phyloP scores from a whole-genome alignment of 768 basidiomycete genomes.

The Amyloporia xantha region DNA sequence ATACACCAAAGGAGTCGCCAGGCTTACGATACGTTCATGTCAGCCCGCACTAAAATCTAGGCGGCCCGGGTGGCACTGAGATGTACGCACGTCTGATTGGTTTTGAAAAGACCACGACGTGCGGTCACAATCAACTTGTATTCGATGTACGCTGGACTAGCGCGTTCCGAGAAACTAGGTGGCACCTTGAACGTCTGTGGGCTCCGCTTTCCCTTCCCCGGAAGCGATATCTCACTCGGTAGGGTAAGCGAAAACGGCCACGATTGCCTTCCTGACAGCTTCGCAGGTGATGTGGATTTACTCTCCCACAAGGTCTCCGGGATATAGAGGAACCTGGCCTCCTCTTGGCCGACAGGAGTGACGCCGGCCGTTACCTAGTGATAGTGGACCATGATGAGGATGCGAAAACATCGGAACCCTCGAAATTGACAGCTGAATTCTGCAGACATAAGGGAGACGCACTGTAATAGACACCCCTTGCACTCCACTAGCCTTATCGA shows the following conservation, averaged over 20 bases:
- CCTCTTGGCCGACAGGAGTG: slow-evolving; percentile 51
- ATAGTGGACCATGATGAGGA: background rate
- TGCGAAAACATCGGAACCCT: background rate
- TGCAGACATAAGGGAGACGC: no score
- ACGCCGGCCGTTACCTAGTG: slow-evolving; percentile 39
- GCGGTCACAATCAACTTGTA: slow-evolving; percentile 47
- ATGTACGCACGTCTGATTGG: slow-evolving; percentile 40
- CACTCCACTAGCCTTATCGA: slow-evolving; percentile 41
- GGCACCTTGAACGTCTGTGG: slow-evolving; percentile 36
- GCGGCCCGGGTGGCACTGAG: background rate
- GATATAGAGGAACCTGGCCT: slow-evolving; percentile 38
- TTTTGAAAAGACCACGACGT: slow-evolving; percentile 40
- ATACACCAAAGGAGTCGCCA: slow-evolving; percentile 29
- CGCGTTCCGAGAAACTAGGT: slow-evolving; percentile 49
- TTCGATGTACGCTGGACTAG: slow-evolving; percentile 49
- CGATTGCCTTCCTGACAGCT: slow-evolving; percentile 37
- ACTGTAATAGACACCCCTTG: slow-evolving; percentile 44
- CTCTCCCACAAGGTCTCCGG: slow-evolving; percentile 38
- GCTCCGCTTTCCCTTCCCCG: slow-evolving; percentile 27
- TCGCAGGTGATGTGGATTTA: slow-evolving; percentile 21
- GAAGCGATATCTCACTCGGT: slow-evolving; percentile 35
- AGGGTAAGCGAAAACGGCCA: slow-evolving; percentile 45
- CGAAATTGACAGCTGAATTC: background rate
- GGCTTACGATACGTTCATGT: no score
- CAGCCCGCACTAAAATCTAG: background rate